Evolutionary conservation across 2,329 filamentous ascomycete genomes (phyloP).

Genomic region (Fusarium sublunatum): DNA sequence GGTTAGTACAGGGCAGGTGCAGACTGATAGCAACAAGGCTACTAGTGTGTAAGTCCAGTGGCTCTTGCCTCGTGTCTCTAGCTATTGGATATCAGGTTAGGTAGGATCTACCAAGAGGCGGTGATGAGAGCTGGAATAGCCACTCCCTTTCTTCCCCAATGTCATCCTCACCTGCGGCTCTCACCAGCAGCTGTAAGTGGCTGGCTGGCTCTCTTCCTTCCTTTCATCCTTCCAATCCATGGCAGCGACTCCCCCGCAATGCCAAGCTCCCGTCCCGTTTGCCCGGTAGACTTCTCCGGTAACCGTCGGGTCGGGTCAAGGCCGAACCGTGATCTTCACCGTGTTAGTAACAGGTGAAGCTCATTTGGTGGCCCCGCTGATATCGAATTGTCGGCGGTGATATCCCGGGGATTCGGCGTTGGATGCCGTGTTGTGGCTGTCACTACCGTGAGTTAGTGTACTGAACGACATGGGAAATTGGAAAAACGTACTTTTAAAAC

Average conservation of each 20-base stretch:
- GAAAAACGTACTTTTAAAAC: no score
- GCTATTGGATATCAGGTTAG: background rate
- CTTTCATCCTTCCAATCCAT: slow-evolving; percentile 7
- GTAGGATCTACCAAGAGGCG: background rate
- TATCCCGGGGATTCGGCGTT: slow-evolving; percentile 36
- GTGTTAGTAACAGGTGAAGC: slow-evolving; percentile 8
- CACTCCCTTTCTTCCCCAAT: background rate
- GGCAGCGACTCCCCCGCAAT: slow-evolving; percentile 21
- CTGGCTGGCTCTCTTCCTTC: slow-evolving; percentile 20
- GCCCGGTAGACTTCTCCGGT: slow-evolving; percentile 26
- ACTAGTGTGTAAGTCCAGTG: background rate
- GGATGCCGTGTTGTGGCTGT: background rate
- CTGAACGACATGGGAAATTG: no score
- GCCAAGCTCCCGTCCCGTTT: slow-evolving; percentile 21
- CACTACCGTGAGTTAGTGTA: no score
- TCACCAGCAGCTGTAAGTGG: slow-evolving; percentile 22
- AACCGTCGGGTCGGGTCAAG: slow-evolving; percentile 26
- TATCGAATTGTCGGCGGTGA: slow-evolving; percentile 12
- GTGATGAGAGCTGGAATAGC: background rate
- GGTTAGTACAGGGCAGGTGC: background rate
- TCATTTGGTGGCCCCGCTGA: slow-evolving; percentile 4
- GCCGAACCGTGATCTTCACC: slow-evolving; percentile 15
- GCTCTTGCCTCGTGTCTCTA: slow-evolving; percentile 13
- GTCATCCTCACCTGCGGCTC: slow-evolving; percentile 6
- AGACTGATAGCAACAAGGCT: background rate